phyloP scores from a whole-genome alignment of 2,329 filamentous ascomycete species.

The Fusarium xylarioides region DNA sequence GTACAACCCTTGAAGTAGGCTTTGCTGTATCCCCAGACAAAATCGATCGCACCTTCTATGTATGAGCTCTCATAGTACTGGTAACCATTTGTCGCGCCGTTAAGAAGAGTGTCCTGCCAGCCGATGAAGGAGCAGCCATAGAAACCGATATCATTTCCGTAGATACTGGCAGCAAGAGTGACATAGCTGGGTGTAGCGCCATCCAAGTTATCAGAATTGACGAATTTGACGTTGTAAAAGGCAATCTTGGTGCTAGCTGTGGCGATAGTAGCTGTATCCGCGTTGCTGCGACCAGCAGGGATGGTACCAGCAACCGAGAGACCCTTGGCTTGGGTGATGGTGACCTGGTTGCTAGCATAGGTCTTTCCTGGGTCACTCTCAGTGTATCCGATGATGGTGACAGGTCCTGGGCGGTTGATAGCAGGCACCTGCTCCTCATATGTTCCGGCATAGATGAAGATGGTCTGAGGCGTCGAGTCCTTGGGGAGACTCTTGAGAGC shows the following conservation, averaged over 20 bases:
- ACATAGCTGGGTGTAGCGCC: slow-evolving; percentile 24
- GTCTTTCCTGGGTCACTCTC: slow-evolving; percentile 52
- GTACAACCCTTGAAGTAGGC: slow-evolving; percentile 39
- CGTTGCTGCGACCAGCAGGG: slow-evolving; percentile 35
- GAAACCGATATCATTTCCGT: slow-evolving; percentile 49
- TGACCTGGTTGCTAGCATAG: slow-evolving; percentile 67
- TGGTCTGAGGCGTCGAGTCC: slow-evolving; percentile 50
- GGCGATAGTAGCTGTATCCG: slow-evolving; percentile 39
- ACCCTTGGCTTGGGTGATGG: slow-evolving; percentile 45
- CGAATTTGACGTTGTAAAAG: slow-evolving; percentile 47
- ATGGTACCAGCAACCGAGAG: slow-evolving; percentile 37
- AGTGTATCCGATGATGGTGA: slow-evolving; percentile 55
- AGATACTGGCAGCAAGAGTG: slow-evolving; percentile 37
- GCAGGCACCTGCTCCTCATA: slow-evolving; percentile 53
- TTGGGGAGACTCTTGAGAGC: slow-evolving; percentile 46
- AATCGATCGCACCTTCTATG: slow-evolving; percentile 35
- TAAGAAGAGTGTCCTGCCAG: slow-evolving; percentile 31
- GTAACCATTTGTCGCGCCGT: slow-evolving; percentile 22
- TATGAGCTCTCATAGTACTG: slow-evolving; percentile 35
- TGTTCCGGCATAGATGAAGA: slow-evolving; percentile 55
- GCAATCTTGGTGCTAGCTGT: slow-evolving; percentile 52
- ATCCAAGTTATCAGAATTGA: slow-evolving; percentile 51
- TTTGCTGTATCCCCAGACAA: slow-evolving; percentile 39
- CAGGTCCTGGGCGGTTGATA: slow-evolving; percentile 50
- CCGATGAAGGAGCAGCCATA: slow-evolving; percentile 50